Evolutionary conservation across 768 basidiomycete genomes (phyloP).

Genomic region (Boletus sp.): DNA sequence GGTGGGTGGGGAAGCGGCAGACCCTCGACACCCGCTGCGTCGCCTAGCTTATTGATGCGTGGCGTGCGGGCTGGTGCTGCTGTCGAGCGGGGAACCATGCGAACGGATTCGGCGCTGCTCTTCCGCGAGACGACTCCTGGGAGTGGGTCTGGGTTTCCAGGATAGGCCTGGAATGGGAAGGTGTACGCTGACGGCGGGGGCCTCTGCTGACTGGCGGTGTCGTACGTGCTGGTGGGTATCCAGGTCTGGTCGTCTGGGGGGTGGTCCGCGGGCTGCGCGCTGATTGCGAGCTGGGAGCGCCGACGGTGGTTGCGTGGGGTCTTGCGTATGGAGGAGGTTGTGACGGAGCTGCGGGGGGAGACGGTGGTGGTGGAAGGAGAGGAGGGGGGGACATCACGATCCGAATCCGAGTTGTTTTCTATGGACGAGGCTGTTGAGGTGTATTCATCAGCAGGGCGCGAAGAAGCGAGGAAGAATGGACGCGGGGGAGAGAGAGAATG

Average conservation of each 20-base stretch:
- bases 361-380: constrained; percentile 9
- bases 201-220: constrained; percentile 1
- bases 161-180: constrained; percentile 58
- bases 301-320: constrained; percentile 21
- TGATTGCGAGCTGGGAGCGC: constrained; percentile 26
- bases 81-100: constrained; percentile 24
- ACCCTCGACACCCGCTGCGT: constrained; percentile 16
- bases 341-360: constrained; percentile 16
- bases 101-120: constrained; percentile 41
- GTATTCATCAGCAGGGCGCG: constrained; percentile 20
- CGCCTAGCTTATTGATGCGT: constrained; percentile 18
- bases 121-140: constrained; percentile 43
- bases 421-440: constrained; percentile 15
- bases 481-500: constrained; percentile 29
- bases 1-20: constrained; percentile 46
- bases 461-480: constrained; percentile 35
- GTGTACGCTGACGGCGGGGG: constrained; percentile 42
- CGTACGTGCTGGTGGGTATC: constrained; percentile 15
- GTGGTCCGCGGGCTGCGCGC: constrained; percentile 14
- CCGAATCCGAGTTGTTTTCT: constrained; percentile 31
- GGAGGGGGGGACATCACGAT: constrained; percentile 24
- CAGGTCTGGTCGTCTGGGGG: constrained; percentile 14
- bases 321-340: constrained; percentile 15
- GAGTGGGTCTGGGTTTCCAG: constrained; percentile 64
- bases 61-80: constrained; percentile 17